Evolutionary conservation across 208 protist genomes (phyloP), one percentile per base, ranked within the genome.

Genomic region (Trypanosoma vivax): DNA sequence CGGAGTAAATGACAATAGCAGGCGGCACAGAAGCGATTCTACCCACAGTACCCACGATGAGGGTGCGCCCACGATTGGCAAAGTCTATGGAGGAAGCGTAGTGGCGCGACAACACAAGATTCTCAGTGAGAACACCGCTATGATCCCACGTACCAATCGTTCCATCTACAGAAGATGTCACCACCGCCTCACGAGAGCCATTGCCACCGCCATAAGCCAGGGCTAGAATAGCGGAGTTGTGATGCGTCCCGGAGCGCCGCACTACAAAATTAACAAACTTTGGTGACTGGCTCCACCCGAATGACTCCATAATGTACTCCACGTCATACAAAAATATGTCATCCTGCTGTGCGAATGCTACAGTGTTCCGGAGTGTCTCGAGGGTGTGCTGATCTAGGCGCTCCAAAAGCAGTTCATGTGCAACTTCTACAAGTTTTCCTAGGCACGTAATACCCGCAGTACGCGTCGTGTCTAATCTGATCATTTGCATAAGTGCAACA

Each of bases 11-110:
- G 48, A 94, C 75, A 38, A 94, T 73, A 13, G 83, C 87, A 6
- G 86, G 86, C 3, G 74, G 61, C 10, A 74, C 79, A 43, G 57
- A 62, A 7, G 52, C 13, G 27, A 63, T 46, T 33, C 67, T 58
- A 41, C 83, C 76, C 1, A 85, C 80, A 11, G 76, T 71, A 24
- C 83, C 87, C 9, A 90, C 87, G 48, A 94, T 74, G 14, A 94
- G 65, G 13, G 70, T 73, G 29, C 73, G 71, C 3, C 83, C 82
- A 48, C 71, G 68, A 57, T 83, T 87, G 9, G 83, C 70, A 46
- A 94, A 52, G 49, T 90, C 87, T 16, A 94, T 74, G 13, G 82
- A 88, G 7, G 82, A 79, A 39, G 87, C 87, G 68, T 90, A 94
- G 49, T 90, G 87, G 34, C 73, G 74, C 1, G 87, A 77, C 23